Percentiles rank a stretch among this genome's conserved stretches.
Conservation (phyloP, 1,284 basidiomycete genomes). For the Moesziomyces sp. region DNA sequence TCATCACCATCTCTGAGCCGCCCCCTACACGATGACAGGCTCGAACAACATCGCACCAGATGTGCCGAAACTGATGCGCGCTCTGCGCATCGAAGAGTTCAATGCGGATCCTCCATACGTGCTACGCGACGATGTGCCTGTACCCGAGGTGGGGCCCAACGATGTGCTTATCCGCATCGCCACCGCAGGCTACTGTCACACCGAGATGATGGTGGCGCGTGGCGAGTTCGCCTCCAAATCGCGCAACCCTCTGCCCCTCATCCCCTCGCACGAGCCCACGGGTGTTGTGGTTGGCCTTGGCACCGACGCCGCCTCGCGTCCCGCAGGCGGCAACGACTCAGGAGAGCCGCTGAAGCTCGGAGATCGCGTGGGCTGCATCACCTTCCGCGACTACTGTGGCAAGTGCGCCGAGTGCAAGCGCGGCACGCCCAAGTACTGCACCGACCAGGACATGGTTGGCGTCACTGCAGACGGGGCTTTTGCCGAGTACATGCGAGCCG, state of each 20-base stretch:
- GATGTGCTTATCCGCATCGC: slow-evolving; percentile 39
- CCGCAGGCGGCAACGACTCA: slow-evolving; percentile 15
- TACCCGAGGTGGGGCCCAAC: slow-evolving; percentile 18
- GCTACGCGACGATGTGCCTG: slow-evolving; percentile 30
- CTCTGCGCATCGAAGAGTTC: slow-evolving; percentile 30
- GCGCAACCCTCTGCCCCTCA: slow-evolving; percentile 33
- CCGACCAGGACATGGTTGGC: slow-evolving; percentile 51
- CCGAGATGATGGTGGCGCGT: slow-evolving; percentile 48
- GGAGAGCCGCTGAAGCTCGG: slow-evolving; percentile 42
- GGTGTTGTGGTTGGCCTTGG: slow-evolving; percentile 44
- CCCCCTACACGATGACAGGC: slow-evolving; percentile 2
- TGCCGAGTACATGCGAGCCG: slow-evolving; percentile 54
- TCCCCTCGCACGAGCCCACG: slow-evolving; percentile 53
- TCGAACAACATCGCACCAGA: slow-evolving; percentile 3
- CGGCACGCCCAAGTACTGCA: slow-evolving; percentile 41
- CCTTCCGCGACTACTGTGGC: slow-evolving; percentile 49
- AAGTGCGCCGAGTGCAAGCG: slow-evolving; percentile 45
- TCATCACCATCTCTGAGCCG: background rate
- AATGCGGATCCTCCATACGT: slow-evolving; percentile 36
- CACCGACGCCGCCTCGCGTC: slow-evolving; percentile 3
- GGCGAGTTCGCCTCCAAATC: slow-evolving; percentile 42
- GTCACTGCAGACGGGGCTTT: slow-evolving; percentile 51
- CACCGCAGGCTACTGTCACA: slow-evolving; percentile 55
- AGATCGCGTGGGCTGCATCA: slow-evolving; percentile 58
- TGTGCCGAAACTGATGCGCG: slow-evolving; percentile 26